These are phyloP conservation scores for Sphaerobolus stellatus DNA, from an alignment of 1,284 basidiomycete genomes.

Conservation along the genomic window DNA sequence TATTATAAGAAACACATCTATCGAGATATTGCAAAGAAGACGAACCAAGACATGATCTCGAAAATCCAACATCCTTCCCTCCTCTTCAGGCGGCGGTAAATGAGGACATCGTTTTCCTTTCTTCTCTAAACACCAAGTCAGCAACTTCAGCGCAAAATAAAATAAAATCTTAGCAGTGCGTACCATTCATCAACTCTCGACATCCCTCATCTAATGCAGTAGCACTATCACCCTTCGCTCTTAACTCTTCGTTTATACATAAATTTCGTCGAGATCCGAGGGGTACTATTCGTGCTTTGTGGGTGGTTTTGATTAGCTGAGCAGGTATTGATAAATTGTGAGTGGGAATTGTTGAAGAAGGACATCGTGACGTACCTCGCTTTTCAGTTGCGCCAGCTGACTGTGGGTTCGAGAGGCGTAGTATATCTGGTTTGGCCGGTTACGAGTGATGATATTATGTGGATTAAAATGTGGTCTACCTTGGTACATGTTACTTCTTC, in stretches of 20 bases:
- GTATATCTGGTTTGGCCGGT: slow-evolving; percentile 54
- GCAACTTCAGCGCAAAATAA: slow-evolving; percentile 8
- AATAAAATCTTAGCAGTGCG: slow-evolving; percentile 16
- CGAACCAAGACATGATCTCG: slow-evolving; percentile 85
- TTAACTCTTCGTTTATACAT: slow-evolving; percentile 86
- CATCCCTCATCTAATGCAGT: slow-evolving; percentile 81
- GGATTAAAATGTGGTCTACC: slow-evolving; percentile 16
- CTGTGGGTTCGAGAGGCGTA: slow-evolving; percentile 96
- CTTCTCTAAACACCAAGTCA: slow-evolving; percentile 43
- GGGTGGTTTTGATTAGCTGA: slow-evolving; percentile 15
- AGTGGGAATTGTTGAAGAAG: slow-evolving; percentile 17
- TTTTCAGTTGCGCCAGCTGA: slow-evolving; percentile 88
- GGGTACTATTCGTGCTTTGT: slow-evolving; percentile 62
- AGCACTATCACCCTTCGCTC: slow-evolving; percentile 58
- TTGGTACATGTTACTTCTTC: slow-evolving; percentile 67
- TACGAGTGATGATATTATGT: not conserved
- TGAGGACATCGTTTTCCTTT: slow-evolving; percentile 70
- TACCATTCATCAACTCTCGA: slow-evolving; percentile 82
- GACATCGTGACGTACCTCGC: slow-evolving; percentile 65
- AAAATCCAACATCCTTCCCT: slow-evolving; percentile 76
- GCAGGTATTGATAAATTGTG: not conserved
- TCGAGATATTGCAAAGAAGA: slow-evolving; percentile 7
- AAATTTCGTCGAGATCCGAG: slow-evolving; percentile 92
- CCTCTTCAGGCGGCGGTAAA: slow-evolving; percentile 75
- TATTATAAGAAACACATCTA: not conserved